Evolutionary conservation across 2,329 filamentous ascomycete genomes (phyloP), one percentile per base, ranked within the genome.

Genomic region (Pseudophaeomoniella oleicola): DNA sequence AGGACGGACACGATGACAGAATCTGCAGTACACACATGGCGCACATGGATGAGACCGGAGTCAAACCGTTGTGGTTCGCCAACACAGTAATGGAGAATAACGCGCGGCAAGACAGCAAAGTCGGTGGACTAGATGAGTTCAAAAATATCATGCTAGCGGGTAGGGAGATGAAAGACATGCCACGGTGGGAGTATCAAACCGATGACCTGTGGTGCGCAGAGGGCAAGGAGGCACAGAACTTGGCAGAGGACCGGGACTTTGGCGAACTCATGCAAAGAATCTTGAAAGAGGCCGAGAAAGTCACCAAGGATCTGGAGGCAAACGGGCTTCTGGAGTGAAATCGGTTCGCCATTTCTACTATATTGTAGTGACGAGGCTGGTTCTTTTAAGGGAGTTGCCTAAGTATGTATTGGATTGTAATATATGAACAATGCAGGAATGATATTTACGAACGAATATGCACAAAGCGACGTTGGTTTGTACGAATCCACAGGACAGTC

Each of bases 11-110:
- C n/a, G 17, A 34, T 4, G 6, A 12, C 9, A 34, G 19, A 29
- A 45, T 64, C 2, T 63, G 60, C 50, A 60, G 59, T n/a, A 43
- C 44, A 22, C 39, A 43, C 4, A 61, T 64, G 32, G 59, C 59
- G 0, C 62, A 66, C 38, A 43, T 58, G 1, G 62, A 66, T 40
- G 53, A 57, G n/a, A 32, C 41, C 0, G 27, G 32, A 6, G 53
- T 57, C n/a, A 46, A 44, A 3, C 41, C 62, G 4, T 40, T 64
- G 1, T 64, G 62, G 61, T 62, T 60, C 13, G 64, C 62, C 33
- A 61, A 60, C 5, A 53, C 60, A 3, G 34, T 64, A 13, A 39
- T 62, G 6, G 63, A 59, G 48, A 58, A 60, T 41, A 60, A 60
- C 42, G 41, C 44, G 12, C 9, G n/a, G n/a, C 22, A 27, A 27